Base-by-base conservation (phyloP, 1,139 yeast species). In the Blastobotrys proliferans region DNA sequence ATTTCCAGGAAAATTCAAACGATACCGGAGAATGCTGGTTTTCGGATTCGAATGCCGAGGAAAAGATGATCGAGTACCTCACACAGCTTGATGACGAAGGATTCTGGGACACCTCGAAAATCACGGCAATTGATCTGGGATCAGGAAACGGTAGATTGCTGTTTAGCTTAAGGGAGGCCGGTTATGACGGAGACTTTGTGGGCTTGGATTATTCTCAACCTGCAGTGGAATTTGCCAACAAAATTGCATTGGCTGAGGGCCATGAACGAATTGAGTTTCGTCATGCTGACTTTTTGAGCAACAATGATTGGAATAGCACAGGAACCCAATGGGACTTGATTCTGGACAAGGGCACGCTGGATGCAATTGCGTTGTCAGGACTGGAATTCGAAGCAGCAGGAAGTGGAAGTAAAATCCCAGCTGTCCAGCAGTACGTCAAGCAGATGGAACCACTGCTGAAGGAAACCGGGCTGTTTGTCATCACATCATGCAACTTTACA, bases 21-120 rank as follows among this genome's bases (percentile, higher is more conserved):
- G 97, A 92, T 60, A 81, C 90, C 0, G 98, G 98, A 2, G 98
- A 92, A 63, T 77, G 90, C 61, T 94, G 98, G 98, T 92, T 92
- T 62, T 81, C 83, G 51, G 97, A 94, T 57, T 82, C 87, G 11
- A 88, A 83, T 57, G 97, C 98, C 1, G 97, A 90, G 58, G 72
- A 72, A 47, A 81, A 79, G 59, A 83, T 92, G 80, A 73, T 84
- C 18, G 77, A 78, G 43, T 90, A 81, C 56, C 60, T 87, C 16
- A 62, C 67, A 16, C 73, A 70, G 1, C 66, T 72, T 41, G 49
- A 67, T 2, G 73, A 56, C 10, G 57, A 54, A 18, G 50, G 47
- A 2, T 49, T 43, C 6, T 38, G 49, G 14, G 55, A 53, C 11
- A 54, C 52, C 4, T 18, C 47, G 16, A 41, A 49, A 2, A 13